Conservation (phyloP, 2,329 filamentous ascomycete genomes). For the Fusarium equiseti region DNA sequence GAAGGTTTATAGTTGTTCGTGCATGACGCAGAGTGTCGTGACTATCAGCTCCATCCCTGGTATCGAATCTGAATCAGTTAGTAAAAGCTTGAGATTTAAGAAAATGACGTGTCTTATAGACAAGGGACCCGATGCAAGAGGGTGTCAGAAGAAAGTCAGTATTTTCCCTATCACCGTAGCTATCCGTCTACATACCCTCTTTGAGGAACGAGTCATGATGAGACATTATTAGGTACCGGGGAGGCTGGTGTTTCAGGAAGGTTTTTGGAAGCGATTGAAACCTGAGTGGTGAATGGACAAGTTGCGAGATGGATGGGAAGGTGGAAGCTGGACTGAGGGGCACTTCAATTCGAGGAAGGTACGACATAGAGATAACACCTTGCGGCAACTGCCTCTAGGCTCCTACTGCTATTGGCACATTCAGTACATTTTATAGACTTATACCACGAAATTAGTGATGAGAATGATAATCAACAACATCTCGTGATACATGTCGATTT, state of each 20-base stretch:
- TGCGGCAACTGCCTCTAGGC: neutral
- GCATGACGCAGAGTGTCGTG: conserved; percentile 24
- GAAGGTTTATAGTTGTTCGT: conserved; percentile 19
- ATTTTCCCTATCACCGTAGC: neutral
- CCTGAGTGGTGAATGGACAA: conserved; percentile 12
- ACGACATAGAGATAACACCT: neutral
- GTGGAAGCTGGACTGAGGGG: neutral
- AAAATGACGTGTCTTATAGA: conserved; percentile 41
- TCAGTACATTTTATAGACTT: neutral
- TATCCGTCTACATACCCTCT: conserved; percentile 1
- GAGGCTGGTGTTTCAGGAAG: conserved; percentile 36
- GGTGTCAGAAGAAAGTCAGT: conserved; percentile 9
- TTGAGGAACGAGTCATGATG: conserved; percentile 34
- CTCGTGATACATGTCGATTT: conserved; percentile 2
- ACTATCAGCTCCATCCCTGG: conserved; percentile 37
- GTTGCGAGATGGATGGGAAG: neutral
- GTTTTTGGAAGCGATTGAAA: conserved; percentile 27
- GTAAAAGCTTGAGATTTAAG: conserved; percentile 33
- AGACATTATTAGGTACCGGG: conserved; percentile 19
- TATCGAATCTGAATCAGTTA: conserved; percentile 34
- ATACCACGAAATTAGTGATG: neutral
- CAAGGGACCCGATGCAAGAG: conserved; percentile 31
- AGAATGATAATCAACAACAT: neutral
- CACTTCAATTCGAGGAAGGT: neutral
- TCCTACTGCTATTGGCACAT: neutral